These are phyloP conservation scores for Auricularia heimuer DNA, from an alignment of 768 basidiomycete species.

Conservation along the genomic window DNA sequence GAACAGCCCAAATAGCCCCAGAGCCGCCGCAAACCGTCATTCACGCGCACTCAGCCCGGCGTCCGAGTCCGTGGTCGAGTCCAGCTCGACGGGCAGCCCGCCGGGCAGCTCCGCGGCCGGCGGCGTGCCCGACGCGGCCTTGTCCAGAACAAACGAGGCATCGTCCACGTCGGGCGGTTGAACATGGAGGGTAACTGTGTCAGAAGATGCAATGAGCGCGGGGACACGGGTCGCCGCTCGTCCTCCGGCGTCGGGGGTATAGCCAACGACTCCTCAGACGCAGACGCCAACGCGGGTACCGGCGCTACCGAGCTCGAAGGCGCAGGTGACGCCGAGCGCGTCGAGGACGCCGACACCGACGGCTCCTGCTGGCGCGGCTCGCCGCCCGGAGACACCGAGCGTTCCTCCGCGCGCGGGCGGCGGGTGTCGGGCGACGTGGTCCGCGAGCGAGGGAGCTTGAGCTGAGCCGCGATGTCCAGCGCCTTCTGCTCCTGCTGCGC, in stretches of 20 bases:
- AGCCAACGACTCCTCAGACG: not conserved
- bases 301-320: not conserved
- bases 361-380: not conserved
- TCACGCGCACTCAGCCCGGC: not conserved
- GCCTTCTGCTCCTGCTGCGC: conserved; percentile 8
- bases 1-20: conserved; percentile 1
- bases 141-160: not conserved
- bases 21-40: conserved; percentile 2
- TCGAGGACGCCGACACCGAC: not conserved
- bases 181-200: not conserved
- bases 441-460: conserved; percentile 7
- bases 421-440: conserved; percentile 3
- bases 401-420: not conserved
- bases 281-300: not conserved
- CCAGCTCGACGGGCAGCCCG: not conserved
- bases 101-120: not conserved
- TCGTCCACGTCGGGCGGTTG: not conserved
- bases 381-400: not conserved
- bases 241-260: not conserved
- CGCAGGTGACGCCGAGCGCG: not conserved
- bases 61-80: not conserved
- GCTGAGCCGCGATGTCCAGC: conserved; percentile 6
- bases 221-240: not conserved
- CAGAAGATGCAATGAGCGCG: not conserved
- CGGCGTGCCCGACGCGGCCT: not conserved